phyloP scores from a whole-genome alignment of 192 early-diverging fungal genomes.

The Cladochytrium replicatum region DNA sequence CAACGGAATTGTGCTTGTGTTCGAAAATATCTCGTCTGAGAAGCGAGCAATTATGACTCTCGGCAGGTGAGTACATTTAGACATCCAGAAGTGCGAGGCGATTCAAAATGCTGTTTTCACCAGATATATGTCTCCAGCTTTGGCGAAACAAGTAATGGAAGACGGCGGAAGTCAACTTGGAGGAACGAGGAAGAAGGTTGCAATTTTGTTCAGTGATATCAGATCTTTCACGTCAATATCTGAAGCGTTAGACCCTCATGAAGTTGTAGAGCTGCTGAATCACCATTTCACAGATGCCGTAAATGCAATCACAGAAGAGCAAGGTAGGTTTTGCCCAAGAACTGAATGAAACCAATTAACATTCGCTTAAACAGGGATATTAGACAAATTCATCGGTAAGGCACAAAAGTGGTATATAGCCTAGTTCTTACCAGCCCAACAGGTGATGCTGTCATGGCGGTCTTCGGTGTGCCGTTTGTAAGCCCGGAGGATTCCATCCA shows the following conservation, averaged over 20 bases:
- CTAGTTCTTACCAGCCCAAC: too few relatives aligned
- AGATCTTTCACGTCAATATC: constrained; percentile 37
- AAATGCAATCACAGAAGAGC: constrained; percentile 41
- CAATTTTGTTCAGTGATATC: constrained; percentile 30
- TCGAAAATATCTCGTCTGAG: constrained; percentile 43
- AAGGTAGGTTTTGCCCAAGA: constrained; percentile 17
- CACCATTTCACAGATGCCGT: constrained; percentile 48
- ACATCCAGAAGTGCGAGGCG: background rate
- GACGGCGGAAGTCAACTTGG: constrained; percentile 38
- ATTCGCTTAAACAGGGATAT: constrained; percentile 22
- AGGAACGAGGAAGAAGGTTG: constrained; percentile 39
- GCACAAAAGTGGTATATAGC: too few relatives aligned
- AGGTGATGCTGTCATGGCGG: constrained; percentile 49
- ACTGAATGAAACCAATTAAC: background rate
- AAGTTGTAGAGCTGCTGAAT: constrained; percentile 43
- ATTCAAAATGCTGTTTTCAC: background rate
- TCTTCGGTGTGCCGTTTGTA: constrained; percentile 45
- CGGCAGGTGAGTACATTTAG: constrained; percentile 26
- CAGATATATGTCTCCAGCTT: constrained; percentile 46
- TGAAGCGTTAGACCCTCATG: constrained; percentile 40
- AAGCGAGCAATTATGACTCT: constrained; percentile 45
- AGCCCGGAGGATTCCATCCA: constrained; percentile 39
- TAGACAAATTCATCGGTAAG: constrained; percentile 44
- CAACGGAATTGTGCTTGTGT: constrained; percentile 37
- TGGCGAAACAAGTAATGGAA: constrained; percentile 48